Evolutionary conservation across 208 protist genomes (phyloP).

Genomic region (Trypanosoma brucei): DNA sequence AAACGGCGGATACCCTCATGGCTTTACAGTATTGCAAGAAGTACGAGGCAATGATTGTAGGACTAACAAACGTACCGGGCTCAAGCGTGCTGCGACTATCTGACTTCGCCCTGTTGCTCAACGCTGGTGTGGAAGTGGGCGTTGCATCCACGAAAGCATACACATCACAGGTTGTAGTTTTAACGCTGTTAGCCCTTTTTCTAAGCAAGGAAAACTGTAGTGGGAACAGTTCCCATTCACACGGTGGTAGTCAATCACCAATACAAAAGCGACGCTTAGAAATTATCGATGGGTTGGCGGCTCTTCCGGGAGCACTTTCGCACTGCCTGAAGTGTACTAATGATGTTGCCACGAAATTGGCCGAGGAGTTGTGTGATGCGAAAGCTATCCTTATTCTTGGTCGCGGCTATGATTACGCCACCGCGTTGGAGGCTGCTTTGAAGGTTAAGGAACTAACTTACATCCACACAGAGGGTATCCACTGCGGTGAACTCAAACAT

Average conservation of each 20-base stretch:
- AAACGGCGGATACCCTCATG: slow-evolving; percentile 93
- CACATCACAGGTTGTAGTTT: slow-evolving; percentile 90
- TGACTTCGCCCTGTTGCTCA: slow-evolving; percentile 84
- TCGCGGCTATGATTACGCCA: slow-evolving; percentile 91
- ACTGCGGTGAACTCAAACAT: slow-evolving; percentile 96
- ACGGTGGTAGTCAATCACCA: not conserved
- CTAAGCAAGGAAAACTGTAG: slow-evolving; percentile 48
- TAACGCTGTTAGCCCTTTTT: slow-evolving; percentile 89
- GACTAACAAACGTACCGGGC: slow-evolving; percentile 93
- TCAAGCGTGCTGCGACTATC: slow-evolving; percentile 87
- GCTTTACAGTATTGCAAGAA: slow-evolving; percentile 82
- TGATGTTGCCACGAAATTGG: slow-evolving; percentile 55
- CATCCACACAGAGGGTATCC: slow-evolving; percentile 96
- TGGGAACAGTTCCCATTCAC: not conserved
- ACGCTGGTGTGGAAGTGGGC: slow-evolving; percentile 93
- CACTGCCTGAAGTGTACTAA: slow-evolving; percentile 53
- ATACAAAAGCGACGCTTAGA: slow-evolving; percentile 43
- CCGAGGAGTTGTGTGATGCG: slow-evolving; percentile 46
- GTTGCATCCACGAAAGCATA: slow-evolving; percentile 97
- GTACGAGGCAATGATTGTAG: slow-evolving; percentile 73
- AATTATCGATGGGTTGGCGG: slow-evolving; percentile 62
- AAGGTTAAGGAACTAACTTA: slow-evolving; percentile 98
- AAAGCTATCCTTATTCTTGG: slow-evolving; percentile 84
- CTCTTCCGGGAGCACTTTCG: slow-evolving; percentile 52
- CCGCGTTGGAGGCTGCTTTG: slow-evolving; percentile 91